A percentile compares a stretch with the other conserved stretches of the same genome.
phyloP scores from a whole-genome alignment of 163 green algal species.

The Chlamydomonas reinhardtii region DNA sequence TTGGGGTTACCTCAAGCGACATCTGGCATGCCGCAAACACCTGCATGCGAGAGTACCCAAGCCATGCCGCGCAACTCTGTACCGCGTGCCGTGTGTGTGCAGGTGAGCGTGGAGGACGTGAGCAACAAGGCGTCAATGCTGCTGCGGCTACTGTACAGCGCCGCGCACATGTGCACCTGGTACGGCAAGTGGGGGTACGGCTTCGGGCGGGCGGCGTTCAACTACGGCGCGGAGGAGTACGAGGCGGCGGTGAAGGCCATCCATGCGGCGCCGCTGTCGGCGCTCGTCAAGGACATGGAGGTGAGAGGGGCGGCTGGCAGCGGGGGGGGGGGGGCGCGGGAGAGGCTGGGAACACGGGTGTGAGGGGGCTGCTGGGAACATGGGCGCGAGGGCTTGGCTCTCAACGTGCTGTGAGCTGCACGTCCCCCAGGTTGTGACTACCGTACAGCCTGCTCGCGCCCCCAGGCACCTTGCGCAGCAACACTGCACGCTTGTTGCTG shows the following conservation, averaged over 20 bases:
- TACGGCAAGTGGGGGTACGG: conserved; percentile 95
- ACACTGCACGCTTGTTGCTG: no score
- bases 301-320: neutral
- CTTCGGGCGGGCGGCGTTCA: conserved; percentile 91
- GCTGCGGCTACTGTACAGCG: conserved; percentile 89
- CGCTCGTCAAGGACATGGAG: conserved; percentile 71
- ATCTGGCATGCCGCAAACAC: no score
- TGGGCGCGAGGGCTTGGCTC: no score
- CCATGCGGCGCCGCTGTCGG: conserved; percentile 53
- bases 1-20: no score
- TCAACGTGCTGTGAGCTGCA: no score
- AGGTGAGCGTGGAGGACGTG: conserved; percentile 94
- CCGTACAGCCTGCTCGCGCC: no score
- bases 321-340: neutral
- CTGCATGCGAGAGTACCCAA: no score
- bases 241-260: conserved; percentile 65
- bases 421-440: no score
- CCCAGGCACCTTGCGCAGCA: no score
- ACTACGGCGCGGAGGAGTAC: conserved; percentile 77
- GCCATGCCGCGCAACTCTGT: neutral
- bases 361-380: no score
- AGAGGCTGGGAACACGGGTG: no score
- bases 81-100: neutral
- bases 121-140: conserved; percentile 94
- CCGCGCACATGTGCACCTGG: conserved; percentile 87